phyloP scores from a whole-genome alignment of 1,284 basidiomycete genomes.

The Xerocomus minutiporus region DNA sequence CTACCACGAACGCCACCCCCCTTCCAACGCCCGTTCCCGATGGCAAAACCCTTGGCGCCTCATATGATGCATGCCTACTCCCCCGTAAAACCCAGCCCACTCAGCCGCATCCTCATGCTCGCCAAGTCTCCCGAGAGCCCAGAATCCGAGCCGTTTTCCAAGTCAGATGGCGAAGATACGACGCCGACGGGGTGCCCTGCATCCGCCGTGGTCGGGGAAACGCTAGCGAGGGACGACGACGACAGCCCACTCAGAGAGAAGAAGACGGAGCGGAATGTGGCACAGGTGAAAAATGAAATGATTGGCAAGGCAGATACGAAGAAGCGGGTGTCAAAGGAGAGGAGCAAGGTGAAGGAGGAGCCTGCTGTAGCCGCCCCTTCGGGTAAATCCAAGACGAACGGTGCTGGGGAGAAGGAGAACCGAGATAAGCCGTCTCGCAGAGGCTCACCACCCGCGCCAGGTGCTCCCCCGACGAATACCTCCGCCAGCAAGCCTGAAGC shows the following conservation, averaged over 20 bases:
- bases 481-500: slow-evolving; percentile 15
- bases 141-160: slow-evolving; percentile 11
- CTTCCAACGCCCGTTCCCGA: slow-evolving; percentile 48
- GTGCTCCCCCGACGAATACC: slow-evolving; percentile 15
- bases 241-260: slow-evolving; percentile 44
- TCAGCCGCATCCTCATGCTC: slow-evolving; percentile 70
- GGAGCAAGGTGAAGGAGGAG: slow-evolving; percentile 36
- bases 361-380: slow-evolving; percentile 4
- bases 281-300: slow-evolving; percentile 16
- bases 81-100: slow-evolving; percentile 68
- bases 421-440: slow-evolving; percentile 25
- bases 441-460: slow-evolving; percentile 12
- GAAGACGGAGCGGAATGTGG: slow-evolving; percentile 32
- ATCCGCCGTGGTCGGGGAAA: neutral
- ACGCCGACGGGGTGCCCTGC: slow-evolving; percentile 6
- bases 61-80: slow-evolving; percentile 76
- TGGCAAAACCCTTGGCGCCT: slow-evolving; percentile 61
- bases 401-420: slow-evolving; percentile 34
- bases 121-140: slow-evolving; percentile 55
- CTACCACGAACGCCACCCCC: slow-evolving; percentile 29
- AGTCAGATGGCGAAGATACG: neutral
- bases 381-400: slow-evolving; percentile 25
- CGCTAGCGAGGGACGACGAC: neutral
- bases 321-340: slow-evolving; percentile 38
- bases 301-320: slow-evolving; percentile 26